phyloP scores from a whole-genome alignment of 305 asterid species.

The Solanum hybrid region DNA sequence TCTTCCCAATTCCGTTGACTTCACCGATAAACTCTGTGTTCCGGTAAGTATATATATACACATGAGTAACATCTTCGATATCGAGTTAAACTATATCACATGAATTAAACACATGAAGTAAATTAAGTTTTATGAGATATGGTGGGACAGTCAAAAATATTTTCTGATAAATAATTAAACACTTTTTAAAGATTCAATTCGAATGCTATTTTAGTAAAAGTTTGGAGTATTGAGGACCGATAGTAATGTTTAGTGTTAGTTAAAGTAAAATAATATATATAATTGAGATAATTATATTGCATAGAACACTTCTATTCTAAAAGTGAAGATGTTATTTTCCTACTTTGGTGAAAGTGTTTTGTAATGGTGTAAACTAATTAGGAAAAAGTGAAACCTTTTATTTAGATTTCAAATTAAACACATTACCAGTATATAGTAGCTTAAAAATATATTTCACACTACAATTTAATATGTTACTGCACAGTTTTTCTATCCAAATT shows the following conservation, averaged over 20 bases:
- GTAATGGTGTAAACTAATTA: neutral
- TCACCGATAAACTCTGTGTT: slow-evolving; percentile 33
- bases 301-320: neutral
- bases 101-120: neutral
- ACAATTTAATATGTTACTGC: neutral
- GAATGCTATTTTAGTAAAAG: neutral
- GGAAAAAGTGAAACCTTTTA: neutral
- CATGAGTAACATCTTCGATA: neutral
- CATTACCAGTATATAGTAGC: neutral
- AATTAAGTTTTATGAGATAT: neutral
- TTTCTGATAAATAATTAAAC: neutral
- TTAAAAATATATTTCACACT: neutral
- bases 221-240: neutral
- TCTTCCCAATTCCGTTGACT: slow-evolving; percentile 23
- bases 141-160: neutral
- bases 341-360: neutral
- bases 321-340: neutral
- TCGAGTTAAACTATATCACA: neutral
- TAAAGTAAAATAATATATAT: neutral
- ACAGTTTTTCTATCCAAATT: neutral
- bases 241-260: neutral
- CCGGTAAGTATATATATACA: slow-evolving; percentile 34
- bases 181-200: neutral
- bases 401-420: neutral
- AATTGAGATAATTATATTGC: neutral